A percentile compares a stretch with the other conserved stretches of the same genome.
These are phyloP conservation scores for Phlegmacium glaucopus DNA, from an alignment of 768 basidiomycete genomes.

Conservation along the genomic window DNA sequence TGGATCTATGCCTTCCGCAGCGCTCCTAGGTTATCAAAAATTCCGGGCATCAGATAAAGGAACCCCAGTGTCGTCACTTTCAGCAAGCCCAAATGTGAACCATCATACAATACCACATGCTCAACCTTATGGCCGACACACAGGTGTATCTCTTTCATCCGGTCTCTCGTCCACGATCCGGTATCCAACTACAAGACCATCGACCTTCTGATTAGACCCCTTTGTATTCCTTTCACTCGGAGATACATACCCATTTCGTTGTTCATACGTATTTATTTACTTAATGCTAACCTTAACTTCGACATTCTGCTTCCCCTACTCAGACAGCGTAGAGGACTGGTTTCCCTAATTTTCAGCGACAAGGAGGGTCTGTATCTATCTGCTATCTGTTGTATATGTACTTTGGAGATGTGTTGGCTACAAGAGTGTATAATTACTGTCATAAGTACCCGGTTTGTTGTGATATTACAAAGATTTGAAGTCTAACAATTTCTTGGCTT, in stretches of 20 bases:
- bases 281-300: constrained; percentile 17
- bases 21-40: constrained; percentile 51
- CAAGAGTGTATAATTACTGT: not conserved
- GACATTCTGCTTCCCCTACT: constrained; percentile 13
- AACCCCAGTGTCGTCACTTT: constrained; percentile 13
- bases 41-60: constrained; percentile 28
- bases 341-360: constrained; percentile 14
- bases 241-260: constrained; percentile 19
- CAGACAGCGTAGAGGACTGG: constrained; percentile 15
- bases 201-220: constrained; percentile 17
- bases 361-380: constrained; percentile 23
- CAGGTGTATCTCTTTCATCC: constrained; percentile 39
- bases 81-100: constrained; percentile 19
- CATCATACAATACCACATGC: constrained; percentile 15
- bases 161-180: constrained; percentile 36
- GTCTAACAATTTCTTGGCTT: constrained; percentile 55
- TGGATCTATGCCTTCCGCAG: constrained; percentile 53
- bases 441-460: constrained; percentile 7
- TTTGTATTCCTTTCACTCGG: constrained; percentile 3
- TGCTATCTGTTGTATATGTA: constrained; percentile 1
- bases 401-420: not conserved
- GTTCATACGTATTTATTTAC: constrained; percentile 26
- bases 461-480: constrained; percentile 24
- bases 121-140: constrained; percentile 24
- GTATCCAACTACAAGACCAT: constrained; percentile 19